Percentiles rank a stretch among this genome's conserved stretches.
Evolutionary conservation across 306 rosid genomes (phyloP).

Genomic region (Myrica gale): DNA sequence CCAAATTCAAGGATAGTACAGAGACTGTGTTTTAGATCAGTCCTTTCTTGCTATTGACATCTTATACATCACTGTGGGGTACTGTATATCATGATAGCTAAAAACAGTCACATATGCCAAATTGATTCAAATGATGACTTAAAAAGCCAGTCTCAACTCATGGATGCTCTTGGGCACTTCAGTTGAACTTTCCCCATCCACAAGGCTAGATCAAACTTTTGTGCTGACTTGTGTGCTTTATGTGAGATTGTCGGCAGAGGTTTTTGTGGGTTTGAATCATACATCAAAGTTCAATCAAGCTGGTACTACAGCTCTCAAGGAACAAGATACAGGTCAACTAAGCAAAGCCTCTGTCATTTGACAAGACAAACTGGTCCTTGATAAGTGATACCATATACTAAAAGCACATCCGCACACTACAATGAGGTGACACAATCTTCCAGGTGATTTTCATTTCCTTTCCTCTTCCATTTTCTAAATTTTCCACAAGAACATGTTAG

Average conservation of each 20-base stretch:
- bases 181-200: neutral
- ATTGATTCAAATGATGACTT: neutral
- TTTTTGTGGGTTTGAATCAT: neutral
- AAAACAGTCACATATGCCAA: neutral
- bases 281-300: neutral
- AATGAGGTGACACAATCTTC: neutral
- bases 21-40: neutral
- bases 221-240: neutral
- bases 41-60: neutral
- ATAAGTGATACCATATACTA: neutral
- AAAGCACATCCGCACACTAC: neutral
- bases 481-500: neutral
- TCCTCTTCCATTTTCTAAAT: neutral
- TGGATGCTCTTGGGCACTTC: neutral
- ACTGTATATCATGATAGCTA: neutral
- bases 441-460: neutral
- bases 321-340: constrained; percentile 1
- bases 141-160: neutral
- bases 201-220: neutral
- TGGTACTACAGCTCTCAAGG: neutral
- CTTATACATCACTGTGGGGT: neutral
- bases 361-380: neutral
- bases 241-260: neutral
- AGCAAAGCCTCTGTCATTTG: neutral
- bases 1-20: neutral